Evolutionary conservation across 2,329 filamentous ascomycete genomes (phyloP), one percentile per base, ranked within the genome.

Genomic region (Penicillium occitanis): DNA sequence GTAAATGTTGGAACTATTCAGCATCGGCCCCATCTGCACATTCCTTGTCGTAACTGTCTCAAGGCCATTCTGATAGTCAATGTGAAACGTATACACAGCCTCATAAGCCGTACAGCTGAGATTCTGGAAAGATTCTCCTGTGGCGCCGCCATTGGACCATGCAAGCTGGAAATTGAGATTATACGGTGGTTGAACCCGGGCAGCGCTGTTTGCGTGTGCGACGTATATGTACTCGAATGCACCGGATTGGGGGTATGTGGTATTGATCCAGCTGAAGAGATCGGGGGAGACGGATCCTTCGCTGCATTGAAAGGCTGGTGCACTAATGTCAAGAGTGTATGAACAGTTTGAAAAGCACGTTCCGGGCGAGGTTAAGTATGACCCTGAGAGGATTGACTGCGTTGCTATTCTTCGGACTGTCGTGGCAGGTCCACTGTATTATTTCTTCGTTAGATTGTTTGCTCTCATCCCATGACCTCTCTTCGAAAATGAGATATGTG

Each of bases 31-130:
- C 3, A 37, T 5, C 11, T 53, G 55, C 5, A 60, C 10, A n/a
- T 42, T 44, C n/a, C 33, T 53, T 2, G 44, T 60, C 19, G 63
- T 60, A 2, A 60, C 63, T 8, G 33, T 40, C 25, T 60, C 42
- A 14, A 37, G n/a, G 14, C 42, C 53, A 19, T 51, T 28, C 13
- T 13, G 22, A 60, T 64, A 64, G 33, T 51, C 33, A 19, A 60
- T 51, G 0, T 60, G 33, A 8, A 64, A 44, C 8, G 53, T 33
- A 40, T 64, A 64, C 14, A 60, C 14, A 46, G 63, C 63, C 33
- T 64, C 63, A 35, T 64, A 51, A 59, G 53, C 53, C 10, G 63
- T 64, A 17, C 63, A 64, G 46, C 63, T 64, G 19, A 64, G 46
- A 44, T 64, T 64, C 33, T 64, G 62, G 11, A 25, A 59, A 17